Evolutionary conservation across 306 rosid species (phyloP).

Genomic region (Canavalia gladiata): DNA sequence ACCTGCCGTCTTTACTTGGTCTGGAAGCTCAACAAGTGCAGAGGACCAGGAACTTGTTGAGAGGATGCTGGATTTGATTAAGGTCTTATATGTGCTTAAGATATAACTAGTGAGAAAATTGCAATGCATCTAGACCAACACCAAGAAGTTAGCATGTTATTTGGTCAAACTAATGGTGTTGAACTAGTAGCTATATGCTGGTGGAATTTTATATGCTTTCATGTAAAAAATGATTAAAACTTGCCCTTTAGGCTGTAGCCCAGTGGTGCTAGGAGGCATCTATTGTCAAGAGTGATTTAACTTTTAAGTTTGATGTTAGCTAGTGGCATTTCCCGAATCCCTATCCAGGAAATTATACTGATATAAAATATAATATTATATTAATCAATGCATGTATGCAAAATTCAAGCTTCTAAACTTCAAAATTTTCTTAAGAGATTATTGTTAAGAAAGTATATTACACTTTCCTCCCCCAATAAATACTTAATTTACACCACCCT

Average conservation of each 20-base stretch:
- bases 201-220: not conserved
- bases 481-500: not conserved
- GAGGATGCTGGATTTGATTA: slow-evolving; percentile 86
- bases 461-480: not conserved
- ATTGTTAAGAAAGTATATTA: not conserved
- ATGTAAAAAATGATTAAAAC: slow-evolving; percentile 11
- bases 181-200: slow-evolving; percentile 19
- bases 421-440: slow-evolving; percentile 34
- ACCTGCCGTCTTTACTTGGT: slow-evolving; percentile 80
- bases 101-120: slow-evolving; percentile 29
- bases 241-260: slow-evolving; percentile 8
- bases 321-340: not conserved
- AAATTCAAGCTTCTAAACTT: slow-evolving; percentile 30
- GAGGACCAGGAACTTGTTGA: slow-evolving; percentile 84
- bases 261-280: slow-evolving; percentile 18
- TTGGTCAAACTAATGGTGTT: slow-evolving; percentile 24
- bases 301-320: not conserved
- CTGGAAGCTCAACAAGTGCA: slow-evolving; percentile 75
- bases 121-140: not conserved
- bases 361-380: not conserved
- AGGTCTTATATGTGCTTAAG: slow-evolving; percentile 61
- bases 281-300: not conserved
- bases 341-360: not conserved
- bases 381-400: slow-evolving; percentile 14
- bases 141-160: slow-evolving; percentile 18